Evolutionary conservation across 169 alveolate genomes (phyloP).

Genomic region (Eimeria sp.): DNA sequence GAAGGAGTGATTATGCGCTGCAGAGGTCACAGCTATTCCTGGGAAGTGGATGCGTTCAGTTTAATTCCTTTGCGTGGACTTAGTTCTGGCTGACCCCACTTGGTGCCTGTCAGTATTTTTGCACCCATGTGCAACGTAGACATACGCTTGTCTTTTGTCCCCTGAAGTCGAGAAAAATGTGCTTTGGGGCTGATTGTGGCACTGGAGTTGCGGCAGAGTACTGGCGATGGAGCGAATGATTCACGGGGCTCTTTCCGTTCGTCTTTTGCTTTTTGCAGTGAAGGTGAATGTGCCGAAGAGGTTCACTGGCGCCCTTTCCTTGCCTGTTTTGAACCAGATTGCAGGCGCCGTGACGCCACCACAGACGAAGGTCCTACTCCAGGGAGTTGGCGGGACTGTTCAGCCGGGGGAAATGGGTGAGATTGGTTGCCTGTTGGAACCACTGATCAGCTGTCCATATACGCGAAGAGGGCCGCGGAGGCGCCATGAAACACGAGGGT

Average conservation of each 20-base stretch:
- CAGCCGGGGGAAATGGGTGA: slow-evolving; percentile 84
- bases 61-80: neutral
- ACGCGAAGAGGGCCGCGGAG: neutral
- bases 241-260: neutral
- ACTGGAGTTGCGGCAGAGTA: neutral
- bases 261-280: slow-evolving; percentile 5
- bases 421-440: neutral
- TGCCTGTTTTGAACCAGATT: slow-evolving; percentile 24
- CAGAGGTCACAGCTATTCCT: neutral
- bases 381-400: slow-evolving; percentile 75
- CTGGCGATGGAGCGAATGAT: neutral
- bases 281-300: slow-evolving; percentile 45
- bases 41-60: neutral
- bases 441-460: neutral
- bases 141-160: neutral
- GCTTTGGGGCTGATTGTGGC: neutral
- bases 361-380: slow-evolving; percentile 51
- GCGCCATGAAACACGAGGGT: neutral
- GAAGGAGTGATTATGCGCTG: neutral
- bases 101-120: neutral
- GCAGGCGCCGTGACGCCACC: slow-evolving; percentile 25
- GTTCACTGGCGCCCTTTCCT: slow-evolving; percentile 37
- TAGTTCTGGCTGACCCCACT: neutral
- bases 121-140: neutral
- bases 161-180: neutral